A percentile compares a stretch with the other conserved stretches of the same genome.
These are phyloP conservation scores for Pseudogymnoascus sp. DNA, from an alignment of 2,329 filamentous ascomycete species.

Conservation along the genomic window DNA sequence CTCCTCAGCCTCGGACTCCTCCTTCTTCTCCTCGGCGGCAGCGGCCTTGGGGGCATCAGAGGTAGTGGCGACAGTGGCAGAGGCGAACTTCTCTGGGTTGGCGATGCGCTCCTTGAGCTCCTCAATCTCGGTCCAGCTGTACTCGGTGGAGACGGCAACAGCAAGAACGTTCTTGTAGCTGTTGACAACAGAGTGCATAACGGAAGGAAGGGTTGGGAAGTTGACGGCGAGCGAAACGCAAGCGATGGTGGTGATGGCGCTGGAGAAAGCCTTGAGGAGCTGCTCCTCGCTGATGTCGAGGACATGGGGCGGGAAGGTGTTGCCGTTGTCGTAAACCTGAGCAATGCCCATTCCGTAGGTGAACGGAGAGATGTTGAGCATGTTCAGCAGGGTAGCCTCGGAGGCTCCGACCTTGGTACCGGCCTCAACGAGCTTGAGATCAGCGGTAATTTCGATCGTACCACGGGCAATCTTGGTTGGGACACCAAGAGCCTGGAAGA, in stretches of 20 bases:
- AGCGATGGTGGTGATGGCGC: constrained; percentile 80
- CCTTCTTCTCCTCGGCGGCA: constrained; percentile 54
- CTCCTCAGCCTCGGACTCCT: constrained; percentile 61
- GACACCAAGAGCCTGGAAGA: constrained; percentile 99
- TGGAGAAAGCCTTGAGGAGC: constrained; percentile 76
- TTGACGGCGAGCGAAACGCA: constrained; percentile 84
- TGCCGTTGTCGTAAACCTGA: constrained; percentile 97
- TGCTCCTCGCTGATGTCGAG: constrained; percentile 94
- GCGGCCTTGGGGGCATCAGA: constrained; percentile 45
- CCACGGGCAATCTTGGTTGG: constrained; percentile 99
- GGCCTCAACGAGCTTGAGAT: constrained; percentile 95
- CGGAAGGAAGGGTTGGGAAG: constrained; percentile 93
- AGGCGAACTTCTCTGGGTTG: constrained; percentile 94
- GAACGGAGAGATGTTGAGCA: constrained; percentile 99
- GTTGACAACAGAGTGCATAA: constrained; percentile 96
- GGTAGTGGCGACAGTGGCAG: constrained; percentile 64
- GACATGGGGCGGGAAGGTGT: constrained; percentile 78
- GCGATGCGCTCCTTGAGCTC: constrained; percentile 99
- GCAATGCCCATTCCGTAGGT: constrained; percentile 96
- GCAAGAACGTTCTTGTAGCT: constrained; percentile 94
- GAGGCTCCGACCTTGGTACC: constrained; percentile 94
- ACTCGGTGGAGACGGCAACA: constrained; percentile 83
- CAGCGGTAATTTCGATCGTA: constrained; percentile 99
- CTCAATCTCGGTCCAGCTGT: constrained; percentile 91
- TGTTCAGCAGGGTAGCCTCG: constrained; percentile 97